Evolutionary conservation across 1,284 basidiomycete species (phyloP).

Genomic region (Marasmius tenuissimus): DNA sequence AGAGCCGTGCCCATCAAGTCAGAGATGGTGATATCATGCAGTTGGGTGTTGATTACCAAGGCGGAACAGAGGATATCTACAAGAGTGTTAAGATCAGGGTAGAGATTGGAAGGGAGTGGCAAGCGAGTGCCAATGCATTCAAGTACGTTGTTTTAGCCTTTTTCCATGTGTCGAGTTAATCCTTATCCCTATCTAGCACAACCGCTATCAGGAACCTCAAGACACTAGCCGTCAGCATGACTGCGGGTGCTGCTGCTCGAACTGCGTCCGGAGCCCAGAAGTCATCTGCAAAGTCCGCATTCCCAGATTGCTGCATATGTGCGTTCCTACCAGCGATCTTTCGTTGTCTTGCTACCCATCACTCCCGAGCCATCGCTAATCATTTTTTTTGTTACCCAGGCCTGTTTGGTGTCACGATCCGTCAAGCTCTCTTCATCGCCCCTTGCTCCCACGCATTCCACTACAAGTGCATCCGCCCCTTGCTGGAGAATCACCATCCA

Average conservation of each 20-base stretch:
- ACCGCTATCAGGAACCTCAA: slow-evolving; percentile 82
- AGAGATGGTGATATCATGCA: slow-evolving; percentile 96
- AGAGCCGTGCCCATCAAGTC: slow-evolving; percentile 77
- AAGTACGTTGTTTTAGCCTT: slow-evolving; percentile 65
- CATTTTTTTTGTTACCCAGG: slow-evolving; percentile 39
- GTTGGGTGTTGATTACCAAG: slow-evolving; percentile 97
- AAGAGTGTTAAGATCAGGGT: slow-evolving; percentile 97
- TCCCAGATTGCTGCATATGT: slow-evolving; percentile 96
- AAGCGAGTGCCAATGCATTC: slow-evolving; percentile 87
- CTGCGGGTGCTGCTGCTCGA: slow-evolving; percentile 10
- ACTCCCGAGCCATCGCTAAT: neutral
- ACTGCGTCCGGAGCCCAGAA: slow-evolving; percentile 9
- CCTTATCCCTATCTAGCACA: slow-evolving; percentile 45
- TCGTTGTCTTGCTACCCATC: neutral
- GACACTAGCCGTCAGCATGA: slow-evolving; percentile 54
- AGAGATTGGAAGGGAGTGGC: slow-evolving; percentile 91
- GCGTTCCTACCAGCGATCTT: slow-evolving; percentile 25
- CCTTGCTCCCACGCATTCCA: slow-evolving; percentile 97
- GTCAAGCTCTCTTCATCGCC: slow-evolving; percentile 96
- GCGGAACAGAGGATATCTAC: slow-evolving; percentile 96
- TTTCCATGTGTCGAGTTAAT: slow-evolving; percentile 1
- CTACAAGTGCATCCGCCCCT: slow-evolving; percentile 96
- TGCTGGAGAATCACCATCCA: slow-evolving; percentile 86
- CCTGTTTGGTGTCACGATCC: slow-evolving; percentile 91
- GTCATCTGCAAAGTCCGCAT: slow-evolving; percentile 33